Evolutionary conservation across 140 eudicot genomes (phyloP), one percentile per base, ranked within the genome.

Genomic region (Anethum foeniculum): DNA sequence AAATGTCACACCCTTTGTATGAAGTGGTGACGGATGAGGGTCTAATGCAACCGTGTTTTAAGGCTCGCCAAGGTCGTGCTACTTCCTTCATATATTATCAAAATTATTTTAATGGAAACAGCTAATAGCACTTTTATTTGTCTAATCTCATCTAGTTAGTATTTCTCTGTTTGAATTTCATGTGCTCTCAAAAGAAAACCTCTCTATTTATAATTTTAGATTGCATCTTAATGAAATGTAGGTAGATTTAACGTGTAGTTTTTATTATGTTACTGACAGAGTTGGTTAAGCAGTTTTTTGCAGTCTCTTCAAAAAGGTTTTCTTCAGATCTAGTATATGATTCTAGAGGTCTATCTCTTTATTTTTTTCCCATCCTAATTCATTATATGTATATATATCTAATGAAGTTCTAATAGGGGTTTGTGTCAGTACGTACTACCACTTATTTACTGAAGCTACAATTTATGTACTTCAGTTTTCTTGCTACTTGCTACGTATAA

Each of bases 1-100:
- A 90, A 78, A 90, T 89, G 97, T 90, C 98, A 46, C 98, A 94
- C 83, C 98, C 98, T 49, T 81, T 94, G 86, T 94, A 94, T 84
- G 97, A 94, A 87, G 96, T 94, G 83, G 98, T 94, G 86, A 94
- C 98, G 41, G 90, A 81, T 62, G 98, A 92, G 80, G 98, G 98
- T 76, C 88, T 94, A 67, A 92, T 94, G 98, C 91, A 96, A 32
- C 98, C 97, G 51, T 94, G 93, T 81, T 92, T 94, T 67, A 92
- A 94, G 88, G 95, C 96, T 77, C 76, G 76, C 75, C 88, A 96
- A 89, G 98, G 98, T 92, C 79, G 51, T 80, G 64, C 60, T 81
- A 13, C 65, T 73, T 36, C 18, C 75, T 84, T 80, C 6, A 27
- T 36, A 41, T n/a, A 19, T 71, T 60, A 56, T 16, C 76, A 41